Evolutionary conservation across 208 protist species (phyloP), one percentile per base, ranked within the genome.

Genomic region (Wallacemonas sp.): DNA sequence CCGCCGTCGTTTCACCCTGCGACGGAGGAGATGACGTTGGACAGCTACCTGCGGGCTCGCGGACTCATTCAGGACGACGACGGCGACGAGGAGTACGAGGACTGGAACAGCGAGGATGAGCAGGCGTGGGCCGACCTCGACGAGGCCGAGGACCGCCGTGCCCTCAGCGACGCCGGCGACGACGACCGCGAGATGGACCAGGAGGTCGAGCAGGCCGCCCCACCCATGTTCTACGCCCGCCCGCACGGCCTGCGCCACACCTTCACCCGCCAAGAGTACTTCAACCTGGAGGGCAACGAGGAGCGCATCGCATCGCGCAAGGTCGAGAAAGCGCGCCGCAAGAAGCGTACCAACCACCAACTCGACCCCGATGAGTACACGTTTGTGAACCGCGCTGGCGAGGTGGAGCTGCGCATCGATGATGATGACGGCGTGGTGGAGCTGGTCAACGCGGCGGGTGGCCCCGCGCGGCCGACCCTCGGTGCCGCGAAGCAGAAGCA

Each of bases 351-450:
- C 14, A 95, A 95, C 66, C 83, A 90, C 48, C 89, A 95, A 65
- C 77, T 95, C 5, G 86, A 91, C 41, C 83, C 79, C 1, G 85
- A 87, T 48, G 66, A 69, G 32, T 80, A 85, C 54, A 90, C 81
- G 0, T 93, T 96, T 64, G 65, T 96, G 29, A 92, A 93, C 64
- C 61, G 72, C 1, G 78, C 87, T 12, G 90, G 90, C 0, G 87
- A 94, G 63, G 83, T 94, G 55, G 88, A 94, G 78, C 80, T 96
- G 23, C 68, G 79, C 38, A 83, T 96, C 47, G 86, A 93, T 57
- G 88, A 94, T 52, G 92, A 96, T 52, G 92, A 96, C 62, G 87
- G 88, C 24, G 85, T 96, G 61, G 47, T 96, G 57, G 80, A 89
- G 61, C 58, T 93, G 19, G 80, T 81, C 34, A 68, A 65, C 16